Conservation (phyloP, 768 basidiomycete species). For the Lyophyllum decastes region DNA sequence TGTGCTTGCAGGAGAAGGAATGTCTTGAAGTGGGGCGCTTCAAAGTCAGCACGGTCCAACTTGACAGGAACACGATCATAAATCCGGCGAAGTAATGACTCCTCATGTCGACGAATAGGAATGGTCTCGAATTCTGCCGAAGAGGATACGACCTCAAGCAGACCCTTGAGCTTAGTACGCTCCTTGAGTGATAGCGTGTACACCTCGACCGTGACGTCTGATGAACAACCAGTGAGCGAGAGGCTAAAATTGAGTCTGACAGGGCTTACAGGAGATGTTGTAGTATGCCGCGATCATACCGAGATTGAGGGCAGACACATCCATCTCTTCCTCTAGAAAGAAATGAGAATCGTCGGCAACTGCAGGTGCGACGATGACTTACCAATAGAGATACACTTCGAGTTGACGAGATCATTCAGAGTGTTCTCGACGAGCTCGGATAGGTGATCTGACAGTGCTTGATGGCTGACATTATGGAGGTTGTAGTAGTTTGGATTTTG, state of each 20-base stretch:
- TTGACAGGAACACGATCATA: conserved; percentile 98
- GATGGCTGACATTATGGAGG: conserved; percentile 92
- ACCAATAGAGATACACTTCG: conserved; percentile 94
- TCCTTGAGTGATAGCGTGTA: conserved; percentile 95
- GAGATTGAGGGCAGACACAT: conserved; percentile 86
- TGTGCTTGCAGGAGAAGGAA: conserved; percentile 96
- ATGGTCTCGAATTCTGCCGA: conserved; percentile 95
- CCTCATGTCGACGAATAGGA: conserved; percentile 95
- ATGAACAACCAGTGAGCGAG: conserved; percentile 11
- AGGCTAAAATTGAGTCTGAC: conserved; percentile 1
- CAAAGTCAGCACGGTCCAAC: conserved; percentile 78
- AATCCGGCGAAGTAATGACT: conserved; percentile 77
- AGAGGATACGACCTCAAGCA: conserved; percentile 95
- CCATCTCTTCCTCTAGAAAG: conserved; percentile 85
- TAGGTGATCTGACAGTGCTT: conserved; percentile 92
- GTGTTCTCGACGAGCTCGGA: conserved; percentile 97
- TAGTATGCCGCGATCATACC: conserved; percentile 99
- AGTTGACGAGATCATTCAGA: conserved; percentile 85
- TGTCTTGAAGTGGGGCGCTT: conserved; percentile 97
- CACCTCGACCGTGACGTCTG: conserved; percentile 95
- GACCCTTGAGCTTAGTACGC: conserved; percentile 93
- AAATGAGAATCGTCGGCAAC: background rate
- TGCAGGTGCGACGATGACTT: conserved; percentile 15
- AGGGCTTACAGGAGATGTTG: conserved; percentile 79
- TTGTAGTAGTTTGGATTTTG: conserved; percentile 98